Base-by-base conservation (phyloP, 23 red algal species). In the Gracilariopsis chorda region DNA sequence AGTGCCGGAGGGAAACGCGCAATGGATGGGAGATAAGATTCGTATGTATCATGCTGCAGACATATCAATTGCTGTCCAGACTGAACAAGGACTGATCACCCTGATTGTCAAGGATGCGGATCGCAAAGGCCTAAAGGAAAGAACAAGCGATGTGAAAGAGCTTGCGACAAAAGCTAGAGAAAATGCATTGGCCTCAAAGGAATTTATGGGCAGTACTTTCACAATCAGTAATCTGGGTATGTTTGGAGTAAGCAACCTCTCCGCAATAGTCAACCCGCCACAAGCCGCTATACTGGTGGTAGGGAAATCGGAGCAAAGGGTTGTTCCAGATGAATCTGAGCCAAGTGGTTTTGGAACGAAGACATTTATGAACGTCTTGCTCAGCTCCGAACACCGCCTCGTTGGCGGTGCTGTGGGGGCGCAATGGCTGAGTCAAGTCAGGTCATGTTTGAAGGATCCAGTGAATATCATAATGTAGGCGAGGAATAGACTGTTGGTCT, bases 241-340 rank as follows among this genome's bases (percentile, higher is more conserved):
- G 93, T 95, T 96, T 51, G 97, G 92, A 33, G 90, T 99, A 20
- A 88, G 64, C 42, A 88, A 75, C 48, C 96, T 99, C 69, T 85
- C 97, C 29, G 97, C 97, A 19, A 95, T 99, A 68, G 93, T 99
- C 40, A 99, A 99, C 65, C 93, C 97, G 39, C 97, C 97, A 21
- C 97, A 99, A 70, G 93, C 97, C 14, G 97, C 92, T 25, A 99
- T 99, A 81, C 60, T 99, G 89, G 97, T 93, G 33, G 90, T 99
- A 23, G 97, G 97, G 9, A 82, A 82, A 19, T 59, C 83, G 37
- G 80, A 74, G 80, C 78, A 86, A 41, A 67, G 62, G 36, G 82
- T 99, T 58, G 94, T 96, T 7, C 93, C 93, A 37, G 91, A 87
- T 36, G 78, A 62, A 8, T 43, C 78, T 41, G 51, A 73, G 5